Evolutionary conservation across 2,329 filamentous ascomycete genomes (phyloP).

Genomic region (Pseudogymnoascus sp.): DNA sequence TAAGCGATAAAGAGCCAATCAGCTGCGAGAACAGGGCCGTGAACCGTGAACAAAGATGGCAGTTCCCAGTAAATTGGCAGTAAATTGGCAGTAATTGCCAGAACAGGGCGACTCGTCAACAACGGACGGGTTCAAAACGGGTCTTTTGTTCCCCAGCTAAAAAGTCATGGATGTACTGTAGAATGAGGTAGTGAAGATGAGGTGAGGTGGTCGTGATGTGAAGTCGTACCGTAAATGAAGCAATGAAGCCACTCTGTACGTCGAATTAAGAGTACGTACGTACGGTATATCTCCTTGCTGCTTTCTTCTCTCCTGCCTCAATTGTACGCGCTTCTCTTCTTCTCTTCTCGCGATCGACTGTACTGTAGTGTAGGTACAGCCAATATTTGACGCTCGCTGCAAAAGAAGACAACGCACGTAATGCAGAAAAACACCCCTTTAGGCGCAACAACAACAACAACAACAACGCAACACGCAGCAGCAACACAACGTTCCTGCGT

Average conservation of each 20-base stretch:
- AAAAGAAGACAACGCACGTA: neutral
- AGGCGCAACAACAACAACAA: neutral
- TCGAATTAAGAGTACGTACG: neutral
- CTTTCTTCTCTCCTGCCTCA: neutral
- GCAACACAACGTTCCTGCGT: neutral
- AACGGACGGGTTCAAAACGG: neutral
- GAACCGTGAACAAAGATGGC: neutral
- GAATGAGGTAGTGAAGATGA: neutral
- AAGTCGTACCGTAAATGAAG: neutral
- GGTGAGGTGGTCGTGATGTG: neutral
- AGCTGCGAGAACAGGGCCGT: neutral
- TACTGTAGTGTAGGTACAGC: neutral
- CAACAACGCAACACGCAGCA: neutral
- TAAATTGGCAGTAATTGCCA: neutral
- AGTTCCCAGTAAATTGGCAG: neutral
- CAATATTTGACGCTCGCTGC: neutral
- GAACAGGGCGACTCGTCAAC: neutral
- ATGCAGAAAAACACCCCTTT: neutral
- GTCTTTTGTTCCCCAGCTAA: neutral
- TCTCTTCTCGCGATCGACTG: neutral
- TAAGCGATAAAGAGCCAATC: constrained; percentile 6
- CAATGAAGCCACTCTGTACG: neutral
- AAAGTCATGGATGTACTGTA: neutral
- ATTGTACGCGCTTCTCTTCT: neutral
- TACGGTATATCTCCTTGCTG: neutral